Percentiles rank a stretch among this genome's conserved stretches.
Evolutionary conservation across 768 basidiomycete species (phyloP).

Genomic region (Tephrocybe sp.): DNA sequence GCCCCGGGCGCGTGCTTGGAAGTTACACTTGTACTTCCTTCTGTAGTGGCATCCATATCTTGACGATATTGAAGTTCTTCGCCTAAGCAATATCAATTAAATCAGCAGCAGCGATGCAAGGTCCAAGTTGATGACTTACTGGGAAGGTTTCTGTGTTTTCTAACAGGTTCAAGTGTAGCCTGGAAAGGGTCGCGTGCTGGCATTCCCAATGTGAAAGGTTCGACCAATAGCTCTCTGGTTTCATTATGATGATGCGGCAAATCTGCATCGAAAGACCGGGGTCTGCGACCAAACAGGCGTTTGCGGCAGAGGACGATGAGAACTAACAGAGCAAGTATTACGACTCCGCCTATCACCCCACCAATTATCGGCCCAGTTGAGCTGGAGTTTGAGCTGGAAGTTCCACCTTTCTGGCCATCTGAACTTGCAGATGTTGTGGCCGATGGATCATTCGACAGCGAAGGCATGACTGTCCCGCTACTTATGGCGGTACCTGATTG

Average conservation of each 20-base stretch:
- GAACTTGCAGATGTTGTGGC: neutral
- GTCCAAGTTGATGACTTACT: too few relatives aligned
- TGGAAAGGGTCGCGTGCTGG: too few relatives aligned
- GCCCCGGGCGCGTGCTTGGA: neutral
- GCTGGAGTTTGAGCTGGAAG: neutral
- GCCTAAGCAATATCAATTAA: neutral
- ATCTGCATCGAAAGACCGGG: neutral
- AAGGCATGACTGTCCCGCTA: neutral
- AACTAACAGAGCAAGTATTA: neutral
- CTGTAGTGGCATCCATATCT: neutral
- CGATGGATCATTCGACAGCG: neutral
- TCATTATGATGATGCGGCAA: neutral
- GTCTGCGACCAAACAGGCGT: neutral
- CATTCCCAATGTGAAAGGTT: neutral
- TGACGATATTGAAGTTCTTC: neutral
- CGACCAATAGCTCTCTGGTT: neutral
- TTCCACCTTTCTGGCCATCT: neutral
- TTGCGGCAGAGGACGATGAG: constrained; percentile 1
- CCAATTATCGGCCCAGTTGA: constrained; percentile 4
- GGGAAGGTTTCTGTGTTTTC: too few relatives aligned
- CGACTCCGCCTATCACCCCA: constrained; percentile 7
- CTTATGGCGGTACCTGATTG: neutral
- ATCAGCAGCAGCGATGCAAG: too few relatives aligned
- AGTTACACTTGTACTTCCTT: neutral
- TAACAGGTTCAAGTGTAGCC: too few relatives aligned